Evolutionary conservation across 306 rosid species (phyloP), one percentile per base, ranked within the genome.

Genomic region (Quercus engelmannii): DNA sequence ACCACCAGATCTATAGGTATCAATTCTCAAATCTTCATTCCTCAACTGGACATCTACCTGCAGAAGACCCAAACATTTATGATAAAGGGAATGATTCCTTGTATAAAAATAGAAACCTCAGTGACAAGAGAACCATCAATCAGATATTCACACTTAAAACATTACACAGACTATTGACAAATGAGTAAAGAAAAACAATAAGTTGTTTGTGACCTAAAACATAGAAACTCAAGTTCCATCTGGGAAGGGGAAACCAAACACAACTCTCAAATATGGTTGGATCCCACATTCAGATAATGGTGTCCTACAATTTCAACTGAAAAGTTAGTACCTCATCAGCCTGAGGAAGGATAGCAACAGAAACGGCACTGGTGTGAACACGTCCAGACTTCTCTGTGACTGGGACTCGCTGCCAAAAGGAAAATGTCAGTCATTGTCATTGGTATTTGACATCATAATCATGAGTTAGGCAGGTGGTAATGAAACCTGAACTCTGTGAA

Each of bases 301-400:
- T 55, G 69, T 41, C 61, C 56, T 71, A 43, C 43, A 73, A 58
- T 38, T 78, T 41, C 75, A 74, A 75, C 71, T 43, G 9, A 57
- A 69, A 69, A 69, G 64, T 68, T 78, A 71, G 78, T 65, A 94
- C 97, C 91, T 88, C 94, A 86, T 94, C 97, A 71, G 97, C 97
- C 82, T 94, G 97, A 77, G 98, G 97, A 76, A 94, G 98, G 80
- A 91, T 92, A 70, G 97, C 98, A 69, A 94, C 97, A 85, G 98
- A 92, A 77, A 94, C 84, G 78, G 98, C 97, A 91, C 98, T 94
- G 55, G 98, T 94, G 84, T 92, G 97, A 79, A 92, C 86, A 19
- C 98, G 98, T 78, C 97, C 98, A 51, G 83, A 81, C 82, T 92
- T 94, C 85, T 94, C 98, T 55, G 98, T 94, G 76, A 92, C 92